phyloP scores from a whole-genome alignment of 495 filamentous ascomycete genomes.

The Talaromyces liani region DNA sequence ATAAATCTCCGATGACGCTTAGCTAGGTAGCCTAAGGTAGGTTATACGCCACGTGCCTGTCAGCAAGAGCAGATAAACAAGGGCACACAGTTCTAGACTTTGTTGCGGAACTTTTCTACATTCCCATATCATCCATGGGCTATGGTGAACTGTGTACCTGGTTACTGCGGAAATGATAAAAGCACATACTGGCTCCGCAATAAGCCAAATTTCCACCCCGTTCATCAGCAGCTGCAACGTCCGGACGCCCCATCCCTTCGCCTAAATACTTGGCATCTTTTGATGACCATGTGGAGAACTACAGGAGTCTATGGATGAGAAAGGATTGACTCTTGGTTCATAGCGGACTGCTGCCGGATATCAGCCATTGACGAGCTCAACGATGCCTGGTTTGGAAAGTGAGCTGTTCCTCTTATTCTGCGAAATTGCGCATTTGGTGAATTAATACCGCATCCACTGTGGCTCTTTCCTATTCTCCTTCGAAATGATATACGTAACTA shows the following conservation, averaged over 20 bases:
- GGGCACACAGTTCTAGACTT: not conserved
- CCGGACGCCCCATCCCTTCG: not conserved
- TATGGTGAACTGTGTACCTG: not conserved
- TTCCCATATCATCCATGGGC: not conserved
- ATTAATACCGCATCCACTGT: not conserved
- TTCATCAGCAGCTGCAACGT: not conserved
- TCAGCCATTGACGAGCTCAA: not conserved
- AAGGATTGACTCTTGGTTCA: not conserved
- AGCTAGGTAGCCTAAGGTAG: not conserved
- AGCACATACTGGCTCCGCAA: not conserved
- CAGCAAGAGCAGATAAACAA: not conserved
- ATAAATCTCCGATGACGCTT: not conserved
- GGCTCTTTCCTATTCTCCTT: not conserved
- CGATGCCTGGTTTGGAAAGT: not conserved
- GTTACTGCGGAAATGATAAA: not conserved
- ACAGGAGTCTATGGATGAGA: not conserved
- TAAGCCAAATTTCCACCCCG: not conserved
- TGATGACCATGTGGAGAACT: not conserved
- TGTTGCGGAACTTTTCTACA: not conserved
- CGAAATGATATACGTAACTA: not conserved
- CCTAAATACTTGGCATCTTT: not conserved
- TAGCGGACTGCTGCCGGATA: not conserved
- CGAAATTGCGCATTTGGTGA: not conserved
- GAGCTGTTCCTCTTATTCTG: not conserved
- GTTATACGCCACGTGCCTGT: not conserved